phyloP scores from a whole-genome alignment of 306 rosid genomes.

The Pterocarpus macrocarpus region DNA sequence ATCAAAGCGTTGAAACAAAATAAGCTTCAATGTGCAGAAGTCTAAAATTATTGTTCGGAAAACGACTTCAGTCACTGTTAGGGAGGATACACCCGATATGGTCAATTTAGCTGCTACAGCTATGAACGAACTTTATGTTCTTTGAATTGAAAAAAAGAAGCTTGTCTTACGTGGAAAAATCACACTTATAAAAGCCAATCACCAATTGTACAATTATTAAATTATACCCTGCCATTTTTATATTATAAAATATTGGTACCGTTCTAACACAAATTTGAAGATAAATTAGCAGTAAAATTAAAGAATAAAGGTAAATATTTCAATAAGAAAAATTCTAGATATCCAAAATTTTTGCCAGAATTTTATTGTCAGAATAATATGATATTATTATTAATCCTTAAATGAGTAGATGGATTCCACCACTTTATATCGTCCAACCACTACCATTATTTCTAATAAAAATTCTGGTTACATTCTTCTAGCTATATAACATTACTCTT shows the following conservation, averaged over 20 bases:
- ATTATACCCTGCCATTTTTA: background rate
- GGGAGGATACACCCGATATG: background rate
- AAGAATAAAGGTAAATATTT: too few species aligned
- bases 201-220: background rate
- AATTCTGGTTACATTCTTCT: too few species aligned
- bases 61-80: constrained; percentile 23
- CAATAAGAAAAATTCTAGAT: background rate
- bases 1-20: background rate
- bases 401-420: too few species aligned
- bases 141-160: background rate
- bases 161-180: background rate
- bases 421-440: too few species aligned
- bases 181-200: background rate
- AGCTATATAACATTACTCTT: too few species aligned
- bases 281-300: too few species aligned
- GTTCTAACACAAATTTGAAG: background rate
- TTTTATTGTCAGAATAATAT: too few species aligned
- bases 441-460: too few species aligned
- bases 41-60: constrained; percentile 20
- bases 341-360: too few species aligned
- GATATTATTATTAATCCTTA: too few species aligned
- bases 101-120: constrained; percentile 2
- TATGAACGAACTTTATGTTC: background rate
- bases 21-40: background rate
- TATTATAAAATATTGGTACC: background rate